These are phyloP conservation scores for Boletus calvinii DNA, from an alignment of 1,284 basidiomycete species.

Conservation along the genomic window DNA sequence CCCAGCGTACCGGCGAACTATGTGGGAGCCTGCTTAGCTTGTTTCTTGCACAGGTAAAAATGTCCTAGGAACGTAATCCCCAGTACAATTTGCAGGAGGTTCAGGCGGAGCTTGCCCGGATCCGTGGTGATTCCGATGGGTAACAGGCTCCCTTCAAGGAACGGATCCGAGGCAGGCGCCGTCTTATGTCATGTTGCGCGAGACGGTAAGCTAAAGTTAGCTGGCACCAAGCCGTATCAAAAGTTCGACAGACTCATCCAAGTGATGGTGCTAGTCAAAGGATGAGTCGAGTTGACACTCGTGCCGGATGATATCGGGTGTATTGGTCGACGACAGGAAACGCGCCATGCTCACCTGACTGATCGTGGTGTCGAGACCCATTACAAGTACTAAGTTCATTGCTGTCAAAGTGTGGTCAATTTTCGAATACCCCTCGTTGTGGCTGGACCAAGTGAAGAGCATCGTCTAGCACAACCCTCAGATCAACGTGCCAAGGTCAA, in stretches of 20 bases:
- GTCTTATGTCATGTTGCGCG: background rate
- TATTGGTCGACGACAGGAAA: background rate
- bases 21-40: background rate
- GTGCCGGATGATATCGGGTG: background rate
- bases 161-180: background rate
- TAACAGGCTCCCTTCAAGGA: background rate
- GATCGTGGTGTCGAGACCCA: background rate
- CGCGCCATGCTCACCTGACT: slow-evolving; percentile 17
- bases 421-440: background rate
- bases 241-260: background rate
- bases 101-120: too few relatives aligned
- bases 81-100: background rate
- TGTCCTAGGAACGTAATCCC: too few relatives aligned
- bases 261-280: background rate
- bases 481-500: slow-evolving; percentile 28
- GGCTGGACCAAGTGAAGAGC: background rate
- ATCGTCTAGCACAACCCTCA: slow-evolving; percentile 10
- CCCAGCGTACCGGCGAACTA: background rate
- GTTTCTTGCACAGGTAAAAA: background rate
- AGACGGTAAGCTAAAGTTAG: background rate
- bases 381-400: background rate
- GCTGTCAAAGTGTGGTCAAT: background rate
- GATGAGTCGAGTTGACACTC: background rate
- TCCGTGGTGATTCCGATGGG: background rate
- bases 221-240: background rate